Base-by-base conservation (phyloP, 2,329 filamentous ascomycete genomes). In the Xylaria digitata region DNA sequence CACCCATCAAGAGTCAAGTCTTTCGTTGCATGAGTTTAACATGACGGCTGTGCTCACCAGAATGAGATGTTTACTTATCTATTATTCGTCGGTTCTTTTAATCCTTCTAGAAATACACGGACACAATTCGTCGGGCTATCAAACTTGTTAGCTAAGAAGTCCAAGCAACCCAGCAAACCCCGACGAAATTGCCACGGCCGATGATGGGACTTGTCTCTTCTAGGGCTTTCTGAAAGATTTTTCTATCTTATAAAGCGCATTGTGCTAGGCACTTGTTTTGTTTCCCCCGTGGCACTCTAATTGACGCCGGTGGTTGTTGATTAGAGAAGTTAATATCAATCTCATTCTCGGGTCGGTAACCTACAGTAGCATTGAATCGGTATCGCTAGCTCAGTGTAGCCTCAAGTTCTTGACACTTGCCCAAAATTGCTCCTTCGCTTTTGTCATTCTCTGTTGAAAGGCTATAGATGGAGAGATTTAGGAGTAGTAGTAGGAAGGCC, bases 71-170 rank as follows among this genome's bases (percentile, higher is more conserved):
- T 65, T 66, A 80, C 78, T 48, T 26, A 26, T 26, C 5, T 5
- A 77, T 75, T 45, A 74, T 74, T 43, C 77, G 68, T 61, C 80
- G 77, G 11, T 77, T 74, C 17, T 75, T 75, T 74, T 1, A 81
- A 67, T 34, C 79, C 65, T 50, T 79, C 74, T 21, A 80, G 56
- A 0, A 78, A 78, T 0, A 78, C 78, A 58, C 78, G 72, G 0
- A 76, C 73, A 65, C 80, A 80, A 37, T 69, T 76, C 9, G 80
- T 78, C 7, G 79, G 71, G 5, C 77, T 77, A n/a, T 79, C 74
- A 9, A 79, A 69, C 65, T 79, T 80, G 6, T 72, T 70, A 15
- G 67, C 65, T 53, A 78, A 72, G 57, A 80, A 79, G 13, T 77
- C 72, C 26, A 79, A 64, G 9, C 78, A 67, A 6, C 71, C 68